A percentile compares a stretch with the other conserved stretches of the same genome.
Evolutionary conservation across 768 basidiomycete species (phyloP).

Genomic region (Psilocybe subaeruginosa): DNA sequence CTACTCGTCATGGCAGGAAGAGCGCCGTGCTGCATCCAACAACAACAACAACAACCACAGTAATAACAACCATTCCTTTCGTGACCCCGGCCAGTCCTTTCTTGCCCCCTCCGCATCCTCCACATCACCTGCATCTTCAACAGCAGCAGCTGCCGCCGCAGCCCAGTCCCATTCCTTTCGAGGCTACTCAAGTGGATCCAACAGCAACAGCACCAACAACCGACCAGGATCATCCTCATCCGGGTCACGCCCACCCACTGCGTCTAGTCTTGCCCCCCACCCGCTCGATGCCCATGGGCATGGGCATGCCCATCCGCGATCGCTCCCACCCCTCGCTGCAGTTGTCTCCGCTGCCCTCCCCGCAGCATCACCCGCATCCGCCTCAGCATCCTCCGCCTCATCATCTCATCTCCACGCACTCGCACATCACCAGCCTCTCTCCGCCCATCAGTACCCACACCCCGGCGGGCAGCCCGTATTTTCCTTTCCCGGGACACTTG

Average conservation of each 20-base stretch:
- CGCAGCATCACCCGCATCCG: slow-evolving; percentile 54
- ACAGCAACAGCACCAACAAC: neutral
- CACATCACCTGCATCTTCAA: slow-evolving; percentile 19
- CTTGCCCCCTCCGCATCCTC: slow-evolving; percentile 42
- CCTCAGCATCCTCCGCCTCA: slow-evolving; percentile 57
- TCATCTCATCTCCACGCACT: slow-evolving; percentile 29
- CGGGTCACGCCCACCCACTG: no score
- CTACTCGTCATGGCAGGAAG: slow-evolving; percentile 22
- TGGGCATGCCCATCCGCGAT: slow-evolving; percentile 59
- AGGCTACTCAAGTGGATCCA: slow-evolving; percentile 20
- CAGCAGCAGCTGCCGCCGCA: slow-evolving; percentile 35
- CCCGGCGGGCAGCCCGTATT: slow-evolving; percentile 49
- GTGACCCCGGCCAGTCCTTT: slow-evolving; percentile 83
- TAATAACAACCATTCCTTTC: slow-evolving; percentile 62
- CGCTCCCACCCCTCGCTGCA: slow-evolving; percentile 75
- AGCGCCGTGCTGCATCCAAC: slow-evolving; percentile 1
- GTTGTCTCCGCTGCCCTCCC: slow-evolving; percentile 76
- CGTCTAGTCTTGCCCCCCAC: slow-evolving; percentile 39
- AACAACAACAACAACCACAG: no score
- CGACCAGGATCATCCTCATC: neutral
- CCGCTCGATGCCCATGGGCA: slow-evolving; percentile 69
- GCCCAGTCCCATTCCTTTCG: slow-evolving; percentile 70
- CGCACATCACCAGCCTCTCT: slow-evolving; percentile 18
- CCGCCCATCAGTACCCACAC: slow-evolving; percentile 39
- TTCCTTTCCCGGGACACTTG: slow-evolving; percentile 56